Base-by-base conservation (phyloP, 768 basidiomycete species). In the Russula emetica region DNA sequence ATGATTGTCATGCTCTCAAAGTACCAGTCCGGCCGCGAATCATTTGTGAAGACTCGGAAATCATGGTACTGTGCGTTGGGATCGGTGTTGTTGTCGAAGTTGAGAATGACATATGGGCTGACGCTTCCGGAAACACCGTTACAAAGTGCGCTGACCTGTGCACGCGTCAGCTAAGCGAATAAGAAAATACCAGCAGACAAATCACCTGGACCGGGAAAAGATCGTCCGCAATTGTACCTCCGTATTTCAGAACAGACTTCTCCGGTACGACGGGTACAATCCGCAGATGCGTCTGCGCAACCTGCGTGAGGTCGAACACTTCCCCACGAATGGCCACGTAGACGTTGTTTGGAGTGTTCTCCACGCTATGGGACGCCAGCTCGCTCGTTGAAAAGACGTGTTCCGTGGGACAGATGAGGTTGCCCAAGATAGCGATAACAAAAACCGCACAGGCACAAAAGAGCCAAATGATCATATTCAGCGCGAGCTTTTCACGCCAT, bases 11-110 rank as follows among this genome's bases (percentile, higher is more conserved):
- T 98, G 63, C 79, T 80, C 76, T 98, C 90, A 68, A 90, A 94
- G 74, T 98, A 99, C 97, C 97, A 99, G 72, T 99, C 97, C 0
- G 97, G 96, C 10, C 97, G 85, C 0, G 89, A 88, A 71, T 98
- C 96, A 63, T 86, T 89, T 40, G 87, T 88, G 72, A 80, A 86
- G 0, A 87, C 87, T 20, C 96, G 90, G 84, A 99, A 99, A 73
- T 99, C 96, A 73, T 98, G 97, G 73, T 98, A 99, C 70, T 85
- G 79, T 0, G 88, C 79, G 70, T 94, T 90, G 20, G 76, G 71
- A 66, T 91, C 87, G 24, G 87, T 84, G 71, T 83, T 82, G 77
- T 98, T 99, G 67, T 79, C 79, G 7, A 90, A 82, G 69, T 85
- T 83, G 66, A 96, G 79, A 1, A 82, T 80, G 24, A 99, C 85